phyloP scores from a whole-genome alignment of 441 rosid genomes.

The Aquilaria agallochum region DNA sequence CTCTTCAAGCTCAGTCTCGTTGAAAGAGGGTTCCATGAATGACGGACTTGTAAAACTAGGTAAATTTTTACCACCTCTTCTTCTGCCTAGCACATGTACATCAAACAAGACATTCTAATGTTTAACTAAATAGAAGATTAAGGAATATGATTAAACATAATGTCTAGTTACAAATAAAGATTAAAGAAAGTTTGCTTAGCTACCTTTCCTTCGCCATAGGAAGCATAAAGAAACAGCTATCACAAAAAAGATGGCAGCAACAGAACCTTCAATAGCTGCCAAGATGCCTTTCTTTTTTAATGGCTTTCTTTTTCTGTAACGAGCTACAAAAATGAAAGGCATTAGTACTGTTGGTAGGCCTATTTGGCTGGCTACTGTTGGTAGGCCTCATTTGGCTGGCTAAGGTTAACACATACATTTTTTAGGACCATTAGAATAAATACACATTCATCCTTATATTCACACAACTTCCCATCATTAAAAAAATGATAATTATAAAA shows the following conservation, averaged over 20 bases:
- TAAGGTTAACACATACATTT: too few relatives aligned
- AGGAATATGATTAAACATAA: neutral
- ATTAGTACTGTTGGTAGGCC: too few relatives aligned
- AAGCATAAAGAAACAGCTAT: conserved; percentile 8
- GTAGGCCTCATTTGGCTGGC: too few relatives aligned
- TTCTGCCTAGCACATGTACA: neutral
- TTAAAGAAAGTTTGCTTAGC: neutral
- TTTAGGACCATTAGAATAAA: neutral
- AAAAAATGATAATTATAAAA: too few relatives aligned
- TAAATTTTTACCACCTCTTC: conserved; percentile 3
- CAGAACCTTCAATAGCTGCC: conserved; percentile 9
- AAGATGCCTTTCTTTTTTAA: conserved; percentile 22
- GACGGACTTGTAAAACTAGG: conserved; percentile 16
- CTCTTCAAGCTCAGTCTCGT: conserved; percentile 24
- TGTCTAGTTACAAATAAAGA: neutral
- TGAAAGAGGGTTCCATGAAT: conserved; percentile 21
- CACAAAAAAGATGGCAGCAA: conserved; percentile 15
- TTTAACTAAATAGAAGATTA: conserved; percentile 1
- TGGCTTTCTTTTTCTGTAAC: conserved; percentile 19
- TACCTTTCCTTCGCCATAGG: conserved; percentile 28
- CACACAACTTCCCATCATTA: too few relatives aligned
- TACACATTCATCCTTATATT: neutral
- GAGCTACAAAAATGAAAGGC: conserved; percentile 18
- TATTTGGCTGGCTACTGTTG: too few relatives aligned
- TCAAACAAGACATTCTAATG: neutral